Evolutionary conservation across 2,329 filamentous ascomycete genomes (phyloP), one percentile per base, ranked within the genome.

Genomic region (Colletotrichum karsti): DNA sequence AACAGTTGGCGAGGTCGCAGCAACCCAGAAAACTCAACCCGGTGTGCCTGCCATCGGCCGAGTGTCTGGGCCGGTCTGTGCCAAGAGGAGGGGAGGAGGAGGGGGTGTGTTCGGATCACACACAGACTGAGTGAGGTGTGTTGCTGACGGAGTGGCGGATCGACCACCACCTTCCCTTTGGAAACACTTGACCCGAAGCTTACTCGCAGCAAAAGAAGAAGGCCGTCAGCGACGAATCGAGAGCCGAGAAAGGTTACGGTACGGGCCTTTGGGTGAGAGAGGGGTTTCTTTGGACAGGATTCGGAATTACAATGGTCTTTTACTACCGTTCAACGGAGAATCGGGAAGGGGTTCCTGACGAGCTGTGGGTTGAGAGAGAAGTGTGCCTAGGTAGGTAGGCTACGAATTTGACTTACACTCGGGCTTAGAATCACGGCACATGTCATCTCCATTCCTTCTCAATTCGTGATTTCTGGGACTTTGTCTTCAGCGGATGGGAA

Each of bases 171-270:
- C 64, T 63, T 67, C 51, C 64, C 37, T 39, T 64, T 64, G 24
- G 37, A 64, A 53, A 53, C 30, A 46, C 60, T 26, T 53, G 28
- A 33, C 37, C 64, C 60, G 64, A 64, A 64, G 64, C 64, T 67
- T 37, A 51, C 58, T 28, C 37, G 15, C 53, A 39, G 24, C 13
- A 5, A n/a, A 12, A 18, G 42, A 26, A 50, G 28, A 50, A 24
- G 15, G 28, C 15, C 10, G 3, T 24, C 13, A 20, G 30, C 30
- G 7, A 42, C 39, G 15, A 18, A 30, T 15, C 24, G 24, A 50
- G 18, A 18, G 15, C 24, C 26, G 28, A 50, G 28, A 28, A 7
- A n/a, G 28, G n/a, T 15, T 30, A 18, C n/a, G n/a, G n/a, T n/a
- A 30, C 22, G 15, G 39, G 28, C 55, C 35, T n/a, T n/a, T 22